Evolutionary conservation across 202 grass and related monocot species (phyloP), one percentile per base, ranked within the genome.

Genomic region (Setaria viridis): DNA sequence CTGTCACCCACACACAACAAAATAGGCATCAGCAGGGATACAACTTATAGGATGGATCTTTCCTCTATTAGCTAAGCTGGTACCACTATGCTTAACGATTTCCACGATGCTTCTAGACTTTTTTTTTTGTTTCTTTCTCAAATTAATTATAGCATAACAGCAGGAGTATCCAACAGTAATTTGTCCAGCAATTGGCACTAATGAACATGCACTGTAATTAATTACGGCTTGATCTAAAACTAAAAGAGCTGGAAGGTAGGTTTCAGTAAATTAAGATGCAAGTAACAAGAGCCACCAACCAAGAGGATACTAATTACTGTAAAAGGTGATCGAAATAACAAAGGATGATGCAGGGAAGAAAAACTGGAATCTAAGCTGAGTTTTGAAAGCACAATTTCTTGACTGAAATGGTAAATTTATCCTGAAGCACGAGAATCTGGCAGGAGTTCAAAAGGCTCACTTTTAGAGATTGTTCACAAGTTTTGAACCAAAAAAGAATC

Each of bases 1-100:
- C 93, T 98, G 87, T 75, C 82, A 74, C 74, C 68, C 76, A 57
- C 46, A 85, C 11, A 50, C 11, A 84, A 67, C 46, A 59, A 39
- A 48, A 82, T 63, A 33, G 21, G 71, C 37, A 80, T 39, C 45
- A 39, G 47, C 78, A 68, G 78, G 33, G 2, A 66, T 55, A 14
- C 30, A 68, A 15, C 48, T 54, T 74, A 17, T 9, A 32, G 8
- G 25, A 62, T 50, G 16, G 35, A 41, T 19, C 15, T 67, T 67
- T 33, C 30, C 15, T 48, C 42, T 71, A 16, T 37, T 16, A 41
- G 4, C 65, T 21, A 25, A 71, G 69, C 12, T 79, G 63, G 12
- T 70, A 69, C 0, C 59, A 69, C 0, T 46, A 16, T 19, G 10
- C 53, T 60, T 78, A 10, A 86, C 20, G 58, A 46, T 67, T 70